These are phyloP conservation scores for Blastocladiella britannica DNA, from an alignment of 192 early-diverging fungal species.

Conservation along the genomic window DNA sequence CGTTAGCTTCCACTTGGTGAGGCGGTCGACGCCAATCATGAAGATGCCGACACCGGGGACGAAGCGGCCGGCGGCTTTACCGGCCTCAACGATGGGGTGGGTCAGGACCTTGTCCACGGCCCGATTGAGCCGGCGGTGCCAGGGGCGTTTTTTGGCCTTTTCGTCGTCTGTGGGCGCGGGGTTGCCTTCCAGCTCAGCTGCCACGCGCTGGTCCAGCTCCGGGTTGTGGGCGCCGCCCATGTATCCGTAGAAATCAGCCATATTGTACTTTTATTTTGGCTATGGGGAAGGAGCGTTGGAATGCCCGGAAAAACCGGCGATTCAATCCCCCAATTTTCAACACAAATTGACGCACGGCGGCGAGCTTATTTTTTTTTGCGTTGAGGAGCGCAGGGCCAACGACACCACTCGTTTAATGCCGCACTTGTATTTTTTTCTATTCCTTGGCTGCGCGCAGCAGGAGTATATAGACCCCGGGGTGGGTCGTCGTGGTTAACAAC, in stretches of 20 bases:
- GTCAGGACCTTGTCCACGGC: background rate
- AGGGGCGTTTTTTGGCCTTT: background rate
- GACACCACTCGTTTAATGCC: no score
- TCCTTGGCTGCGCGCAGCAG: no score
- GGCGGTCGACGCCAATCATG: background rate
- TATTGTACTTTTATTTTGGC: background rate
- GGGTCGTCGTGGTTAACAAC: no score
- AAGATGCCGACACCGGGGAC: background rate
- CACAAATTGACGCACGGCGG: no score
- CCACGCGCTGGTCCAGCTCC: background rate
- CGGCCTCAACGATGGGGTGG: background rate
- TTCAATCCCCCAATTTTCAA: no score
- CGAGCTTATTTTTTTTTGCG: no score
- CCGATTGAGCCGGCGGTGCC: background rate
- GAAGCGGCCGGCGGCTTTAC: background rate
- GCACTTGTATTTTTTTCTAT: no score
- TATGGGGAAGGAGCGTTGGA: background rate
- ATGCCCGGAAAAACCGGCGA: no score
- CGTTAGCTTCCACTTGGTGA: background rate
- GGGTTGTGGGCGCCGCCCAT: background rate
- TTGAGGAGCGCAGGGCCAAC: no score
- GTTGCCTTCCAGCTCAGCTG: background rate
- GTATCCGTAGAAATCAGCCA: background rate
- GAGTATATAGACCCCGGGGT: no score
- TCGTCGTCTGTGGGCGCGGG: background rate